These are phyloP conservation scores for Balansia obtecta DNA, from an alignment of 2,329 filamentous ascomycete genomes.

Conservation along the genomic window DNA sequence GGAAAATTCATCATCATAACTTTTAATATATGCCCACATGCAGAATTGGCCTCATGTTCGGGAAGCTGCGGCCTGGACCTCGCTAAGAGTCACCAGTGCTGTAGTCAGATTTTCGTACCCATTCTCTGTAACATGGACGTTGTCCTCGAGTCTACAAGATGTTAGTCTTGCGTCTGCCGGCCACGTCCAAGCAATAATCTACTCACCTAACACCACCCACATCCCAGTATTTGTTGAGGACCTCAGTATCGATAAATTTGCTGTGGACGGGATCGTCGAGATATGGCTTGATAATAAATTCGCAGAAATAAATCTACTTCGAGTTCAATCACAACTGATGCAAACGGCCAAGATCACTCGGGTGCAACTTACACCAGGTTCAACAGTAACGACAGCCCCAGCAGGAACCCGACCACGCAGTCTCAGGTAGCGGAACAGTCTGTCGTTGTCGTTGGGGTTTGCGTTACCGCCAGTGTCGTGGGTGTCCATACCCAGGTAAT, in stretches of 20 bases:
- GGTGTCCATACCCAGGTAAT: constrained; percentile 86
- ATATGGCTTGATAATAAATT: constrained; percentile 75
- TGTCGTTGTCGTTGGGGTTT: constrained; percentile 67
- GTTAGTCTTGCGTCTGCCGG: not conserved
- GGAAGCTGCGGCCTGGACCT: constrained; percentile 34
- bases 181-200: not conserved
- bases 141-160: constrained; percentile 45
- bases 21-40: not conserved
- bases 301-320: constrained; percentile 73
- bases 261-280: constrained; percentile 58
- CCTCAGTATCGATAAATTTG: constrained; percentile 62
- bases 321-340: constrained; percentile 6
- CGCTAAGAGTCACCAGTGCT: constrained; percentile 53
- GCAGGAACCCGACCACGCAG: constrained; percentile 64
- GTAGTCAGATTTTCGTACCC: constrained; percentile 64
- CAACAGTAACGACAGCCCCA: constrained; percentile 81
- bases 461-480: constrained; percentile 75
- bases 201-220: constrained; percentile 60
- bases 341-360: not conserved
- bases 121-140: constrained; percentile 57
- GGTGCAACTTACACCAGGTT: constrained; percentile 59
- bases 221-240: constrained; percentile 69
- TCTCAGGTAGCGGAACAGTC: constrained; percentile 77
- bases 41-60: not conserved
- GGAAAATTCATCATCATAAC: no score